Evolutionary conservation across 2,329 filamentous ascomycete species (phyloP).

Genomic region (Fusarium redolens): DNA sequence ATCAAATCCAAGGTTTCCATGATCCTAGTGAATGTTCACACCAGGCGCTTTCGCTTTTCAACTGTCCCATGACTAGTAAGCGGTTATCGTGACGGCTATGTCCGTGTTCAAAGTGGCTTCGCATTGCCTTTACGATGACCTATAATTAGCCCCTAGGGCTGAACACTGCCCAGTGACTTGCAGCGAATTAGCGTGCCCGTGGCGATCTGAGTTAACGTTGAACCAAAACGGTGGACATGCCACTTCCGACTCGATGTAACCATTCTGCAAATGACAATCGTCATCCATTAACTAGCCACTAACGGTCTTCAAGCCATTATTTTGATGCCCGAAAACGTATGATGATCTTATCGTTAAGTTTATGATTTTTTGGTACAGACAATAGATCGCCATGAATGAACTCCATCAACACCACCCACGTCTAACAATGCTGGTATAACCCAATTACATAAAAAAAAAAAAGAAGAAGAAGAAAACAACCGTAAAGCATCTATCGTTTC

Average conservation of each 20-base stretch:
- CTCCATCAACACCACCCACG: slow-evolving; percentile 14
- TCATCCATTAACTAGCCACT: background rate
- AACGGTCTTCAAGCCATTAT: background rate
- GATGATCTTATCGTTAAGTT: background rate
- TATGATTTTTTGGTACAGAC: background rate
- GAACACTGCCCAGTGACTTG: background rate
- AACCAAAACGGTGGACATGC: background rate
- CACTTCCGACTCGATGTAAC: slow-evolving; percentile 6
- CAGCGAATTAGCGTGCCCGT: background rate
- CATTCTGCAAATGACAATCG: background rate
- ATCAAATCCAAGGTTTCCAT: background rate
- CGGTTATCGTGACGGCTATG: background rate
- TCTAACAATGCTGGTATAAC: slow-evolving; percentile 15
- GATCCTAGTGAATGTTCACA: background rate
- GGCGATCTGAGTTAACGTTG: slow-evolving; percentile 3
- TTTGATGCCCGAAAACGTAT: background rate
- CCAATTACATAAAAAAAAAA: background rate
- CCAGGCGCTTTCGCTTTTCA: background rate
- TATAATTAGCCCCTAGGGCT: slow-evolving; percentile 9
- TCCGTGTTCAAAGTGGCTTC: background rate
- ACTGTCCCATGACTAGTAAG: background rate
- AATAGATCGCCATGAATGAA: slow-evolving; percentile 7
- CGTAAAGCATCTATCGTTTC: background rate
- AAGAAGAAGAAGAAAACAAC: background rate
- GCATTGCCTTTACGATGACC: background rate